Evolutionary conservation across 2,329 filamentous ascomycete species (phyloP).

Genomic region (Ceratocystiopsis sp.): DNA sequence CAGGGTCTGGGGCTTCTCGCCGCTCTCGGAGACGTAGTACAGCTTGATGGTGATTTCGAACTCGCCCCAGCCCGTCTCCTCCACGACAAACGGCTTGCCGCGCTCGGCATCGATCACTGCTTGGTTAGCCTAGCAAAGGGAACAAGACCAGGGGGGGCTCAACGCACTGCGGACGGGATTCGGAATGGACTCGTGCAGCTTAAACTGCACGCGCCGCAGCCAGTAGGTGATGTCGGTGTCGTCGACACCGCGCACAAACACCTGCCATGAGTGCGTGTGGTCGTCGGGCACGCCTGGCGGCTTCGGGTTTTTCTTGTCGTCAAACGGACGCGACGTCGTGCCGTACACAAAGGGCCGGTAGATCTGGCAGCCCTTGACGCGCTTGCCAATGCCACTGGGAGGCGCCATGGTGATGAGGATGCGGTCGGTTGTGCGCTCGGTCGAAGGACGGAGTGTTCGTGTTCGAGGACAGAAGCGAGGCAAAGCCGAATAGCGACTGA

Average conservation of each 20-base stretch:
- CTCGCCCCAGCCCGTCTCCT: conserved; percentile 93
- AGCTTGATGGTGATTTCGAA: conserved; percentile 94
- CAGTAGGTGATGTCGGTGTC: conserved; percentile 87
- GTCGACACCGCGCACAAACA: conserved; percentile 82
- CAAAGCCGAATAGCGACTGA: no score
- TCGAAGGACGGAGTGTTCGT: no score
- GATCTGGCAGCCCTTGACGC: conserved; percentile 48
- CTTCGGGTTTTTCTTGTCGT: conserved; percentile 60
- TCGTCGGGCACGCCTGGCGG: conserved; percentile 64
- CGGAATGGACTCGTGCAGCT: conserved; percentile 90
- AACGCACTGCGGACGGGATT: conserved; percentile 63
- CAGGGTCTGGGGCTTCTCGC: conserved; percentile 88
- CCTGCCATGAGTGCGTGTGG: conserved; percentile 92
- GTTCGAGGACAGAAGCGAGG: no score
- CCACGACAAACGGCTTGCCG: conserved; percentile 59
- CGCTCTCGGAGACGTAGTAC: conserved; percentile 74
- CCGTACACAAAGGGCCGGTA: conserved; percentile 55
- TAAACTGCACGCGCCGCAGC: conserved; percentile 95
- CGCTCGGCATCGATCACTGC: conserved; percentile 51
- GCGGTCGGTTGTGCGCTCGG: no score
- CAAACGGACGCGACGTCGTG: conserved; percentile 63
- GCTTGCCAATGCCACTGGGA: conserved; percentile 39
- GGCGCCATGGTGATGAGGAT: conserved; percentile 33
- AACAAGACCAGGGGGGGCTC: no score
- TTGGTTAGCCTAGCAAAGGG: background rate